Conservation (phyloP, 2,329 filamentous ascomycete genomes). For the Chrysosporium queenslandicum region DNA sequence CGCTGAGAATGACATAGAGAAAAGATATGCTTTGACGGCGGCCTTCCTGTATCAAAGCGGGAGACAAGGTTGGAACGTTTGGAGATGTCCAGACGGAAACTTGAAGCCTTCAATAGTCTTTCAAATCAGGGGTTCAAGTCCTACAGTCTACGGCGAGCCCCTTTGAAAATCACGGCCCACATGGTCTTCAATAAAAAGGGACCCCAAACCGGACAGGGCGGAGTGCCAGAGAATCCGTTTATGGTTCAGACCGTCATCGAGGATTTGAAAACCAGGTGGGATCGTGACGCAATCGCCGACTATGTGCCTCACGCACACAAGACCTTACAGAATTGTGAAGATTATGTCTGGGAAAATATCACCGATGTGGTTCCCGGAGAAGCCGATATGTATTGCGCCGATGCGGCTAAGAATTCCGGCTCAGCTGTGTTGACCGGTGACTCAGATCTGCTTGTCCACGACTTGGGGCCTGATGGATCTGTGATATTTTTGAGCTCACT, state of each 20-base stretch:
- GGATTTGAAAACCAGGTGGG: slow-evolving; percentile 46
- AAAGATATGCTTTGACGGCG: slow-evolving; percentile 77
- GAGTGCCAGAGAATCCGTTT: slow-evolving; percentile 52
- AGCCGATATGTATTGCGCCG: slow-evolving; percentile 71
- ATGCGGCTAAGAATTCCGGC: slow-evolving; percentile 47
- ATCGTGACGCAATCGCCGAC: slow-evolving; percentile 20
- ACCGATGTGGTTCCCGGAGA: slow-evolving; percentile 65
- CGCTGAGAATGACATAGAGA: slow-evolving; percentile 37
- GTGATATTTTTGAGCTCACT: slow-evolving; percentile 63
- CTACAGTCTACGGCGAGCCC: slow-evolving; percentile 6
- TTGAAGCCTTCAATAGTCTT: slow-evolving; percentile 43
- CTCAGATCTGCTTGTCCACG: slow-evolving; percentile 70
- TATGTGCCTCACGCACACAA: slow-evolving; percentile 22
- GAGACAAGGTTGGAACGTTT: slow-evolving; percentile 52
- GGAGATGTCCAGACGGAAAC: slow-evolving; percentile 46
- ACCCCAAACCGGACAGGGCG: slow-evolving; percentile 23
- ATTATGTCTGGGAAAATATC: slow-evolving; percentile 26
- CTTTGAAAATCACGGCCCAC: slow-evolving; percentile 15
- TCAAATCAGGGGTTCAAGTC: slow-evolving; percentile 23
- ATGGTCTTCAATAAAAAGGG: slow-evolving; percentile 24
- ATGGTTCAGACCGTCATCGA: slow-evolving; percentile 70
- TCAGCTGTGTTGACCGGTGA: slow-evolving; percentile 67
- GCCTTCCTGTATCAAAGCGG: slow-evolving; percentile 59
- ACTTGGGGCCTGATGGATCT: slow-evolving; percentile 51
- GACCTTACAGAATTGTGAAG: slow-evolving; percentile 22